These are phyloP conservation scores for Teunomyces lycoperdinae DNA, from an alignment of 805 yeast genomes.

Conservation along the genomic window DNA sequence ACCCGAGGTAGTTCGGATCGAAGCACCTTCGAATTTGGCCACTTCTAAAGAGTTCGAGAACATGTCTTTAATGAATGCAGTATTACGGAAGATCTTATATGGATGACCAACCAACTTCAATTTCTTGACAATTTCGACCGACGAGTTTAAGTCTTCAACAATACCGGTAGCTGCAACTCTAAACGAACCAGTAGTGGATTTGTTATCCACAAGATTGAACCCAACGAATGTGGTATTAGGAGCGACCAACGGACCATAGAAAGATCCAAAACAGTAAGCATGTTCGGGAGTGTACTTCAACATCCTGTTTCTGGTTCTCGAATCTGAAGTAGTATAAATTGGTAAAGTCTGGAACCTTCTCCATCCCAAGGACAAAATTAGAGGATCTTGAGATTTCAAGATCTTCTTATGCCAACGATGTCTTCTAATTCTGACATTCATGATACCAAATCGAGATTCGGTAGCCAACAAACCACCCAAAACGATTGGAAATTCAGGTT, in stretches of 20 bases:
- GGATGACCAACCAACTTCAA: constrained; percentile 95
- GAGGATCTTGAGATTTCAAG: constrained; percentile 91
- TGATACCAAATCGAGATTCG: constrained; percentile 88
- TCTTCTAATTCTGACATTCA: constrained; percentile 91
- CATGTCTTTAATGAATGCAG: constrained; percentile 98
- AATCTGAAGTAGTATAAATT: constrained; percentile 92
- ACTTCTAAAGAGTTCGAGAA: constrained; percentile 89
- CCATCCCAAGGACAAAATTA: constrained; percentile 94
- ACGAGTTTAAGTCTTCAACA: constrained; percentile 87
- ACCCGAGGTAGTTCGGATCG: constrained; percentile 94
- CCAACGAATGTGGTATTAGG: constrained; percentile 98
- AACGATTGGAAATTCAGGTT: constrained; percentile 80
- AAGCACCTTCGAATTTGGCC: constrained; percentile 97
- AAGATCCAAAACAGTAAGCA: constrained; percentile 91
- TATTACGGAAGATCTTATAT: constrained; percentile 86
- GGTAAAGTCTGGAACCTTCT: constrained; percentile 97
- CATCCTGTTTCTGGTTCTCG: constrained; percentile 97
- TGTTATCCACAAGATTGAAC: constrained; percentile 80
- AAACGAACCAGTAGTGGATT: constrained; percentile 83
- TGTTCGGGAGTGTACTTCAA: constrained; percentile 98
- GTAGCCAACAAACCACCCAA: constrained; percentile 89
- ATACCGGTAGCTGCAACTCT: constrained; percentile 97
- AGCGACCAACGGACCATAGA: constrained; percentile 95
- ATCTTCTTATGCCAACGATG: constrained; percentile 99
- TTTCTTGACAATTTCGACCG: constrained; percentile 91